Evolutionary conservation across 1,139 yeast genomes (phyloP).

Genomic region (Nakaseomyces nivariensis): DNA sequence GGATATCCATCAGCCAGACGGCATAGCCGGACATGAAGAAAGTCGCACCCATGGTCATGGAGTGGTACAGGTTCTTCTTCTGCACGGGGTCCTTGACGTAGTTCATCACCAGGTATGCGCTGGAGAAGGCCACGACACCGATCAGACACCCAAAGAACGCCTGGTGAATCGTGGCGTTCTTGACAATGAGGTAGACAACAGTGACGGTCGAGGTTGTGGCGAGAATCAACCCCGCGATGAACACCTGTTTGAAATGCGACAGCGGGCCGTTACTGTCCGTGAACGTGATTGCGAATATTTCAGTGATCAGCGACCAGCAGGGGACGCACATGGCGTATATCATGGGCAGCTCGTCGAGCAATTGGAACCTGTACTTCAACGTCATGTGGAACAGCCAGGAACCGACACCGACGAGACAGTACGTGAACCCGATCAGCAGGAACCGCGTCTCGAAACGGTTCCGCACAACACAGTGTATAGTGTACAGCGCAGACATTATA

Average conservation of each 20-base stretch:
- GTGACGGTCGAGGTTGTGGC: neutral
- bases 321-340: constrained; percentile 95
- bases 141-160: constrained; percentile 49
- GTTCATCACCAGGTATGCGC: constrained; percentile 37
- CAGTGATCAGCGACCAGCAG: constrained; percentile 65
- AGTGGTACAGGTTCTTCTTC: constrained; percentile 38
- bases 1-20: constrained; percentile 70
- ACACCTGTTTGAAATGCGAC: neutral
- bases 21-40: constrained; percentile 62
- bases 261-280: constrained; percentile 2
- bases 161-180: constrained; percentile 84
- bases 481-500: constrained; percentile 54
- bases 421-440: constrained; percentile 62
- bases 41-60: constrained; percentile 48
- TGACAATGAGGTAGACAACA: constrained; percentile 44
- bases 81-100: constrained; percentile 44
- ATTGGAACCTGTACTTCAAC: constrained; percentile 72
- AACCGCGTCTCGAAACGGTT: constrained; percentile 64
- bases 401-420: constrained; percentile 82
- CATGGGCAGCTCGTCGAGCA: constrained; percentile 95
- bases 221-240: neutral
- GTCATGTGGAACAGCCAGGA: constrained; percentile 97
- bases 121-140: constrained; percentile 46
- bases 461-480: constrained; percentile 49
- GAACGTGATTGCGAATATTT: constrained; percentile 29